Evolutionary conservation across 2,329 filamentous ascomycete genomes (phyloP).

Genomic region (Penicillium fuscoglaucum): DNA sequence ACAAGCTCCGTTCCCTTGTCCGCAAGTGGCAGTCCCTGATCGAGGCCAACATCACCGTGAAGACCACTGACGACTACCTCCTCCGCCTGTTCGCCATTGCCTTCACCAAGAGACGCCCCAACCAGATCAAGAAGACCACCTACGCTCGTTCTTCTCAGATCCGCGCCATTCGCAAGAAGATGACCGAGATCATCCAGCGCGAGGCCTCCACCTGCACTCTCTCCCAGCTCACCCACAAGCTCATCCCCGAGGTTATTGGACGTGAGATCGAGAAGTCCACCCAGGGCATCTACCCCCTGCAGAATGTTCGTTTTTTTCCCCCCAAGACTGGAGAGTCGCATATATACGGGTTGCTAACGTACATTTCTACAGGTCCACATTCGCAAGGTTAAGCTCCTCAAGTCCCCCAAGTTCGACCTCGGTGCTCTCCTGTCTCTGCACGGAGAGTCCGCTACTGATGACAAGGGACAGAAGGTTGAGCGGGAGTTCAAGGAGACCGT

Average conservation of each 20-base stretch:
- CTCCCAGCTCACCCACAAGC: conserved; percentile 94
- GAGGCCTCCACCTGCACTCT: conserved; percentile 94
- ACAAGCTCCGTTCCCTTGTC: conserved; percentile 98
- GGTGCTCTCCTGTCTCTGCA: conserved; percentile 94
- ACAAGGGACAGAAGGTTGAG: conserved; percentile 98
- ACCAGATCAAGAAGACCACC: conserved; percentile 99
- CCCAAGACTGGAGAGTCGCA: background rate
- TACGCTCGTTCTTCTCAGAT: conserved; percentile 98
- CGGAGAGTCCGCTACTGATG: conserved; percentile 94
- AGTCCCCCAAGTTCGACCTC: conserved; percentile 98
- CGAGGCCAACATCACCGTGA: conserved; percentile 99
- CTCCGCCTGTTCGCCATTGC: conserved; percentile 98
- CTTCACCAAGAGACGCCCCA: conserved; percentile 98
- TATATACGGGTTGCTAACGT: conserved; percentile 34
- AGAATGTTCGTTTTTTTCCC: conserved; percentile 70
- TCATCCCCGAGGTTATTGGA: conserved; percentile 98
- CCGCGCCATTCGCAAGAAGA: conserved; percentile 98
- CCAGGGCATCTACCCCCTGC: conserved; percentile 98
- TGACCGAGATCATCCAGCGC: conserved; percentile 97
- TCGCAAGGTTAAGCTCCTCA: conserved; percentile 99
- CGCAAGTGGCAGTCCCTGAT: conserved; percentile 99
- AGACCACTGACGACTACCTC: conserved; percentile 99
- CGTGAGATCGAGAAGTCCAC: conserved; percentile 99
- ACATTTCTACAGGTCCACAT: conserved; percentile 77
- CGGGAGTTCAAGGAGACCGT: conserved; percentile 99